These are phyloP conservation scores for Penicillium taxi DNA, from an alignment of 495 filamentous ascomycete genomes.

Conservation along the genomic window DNA sequence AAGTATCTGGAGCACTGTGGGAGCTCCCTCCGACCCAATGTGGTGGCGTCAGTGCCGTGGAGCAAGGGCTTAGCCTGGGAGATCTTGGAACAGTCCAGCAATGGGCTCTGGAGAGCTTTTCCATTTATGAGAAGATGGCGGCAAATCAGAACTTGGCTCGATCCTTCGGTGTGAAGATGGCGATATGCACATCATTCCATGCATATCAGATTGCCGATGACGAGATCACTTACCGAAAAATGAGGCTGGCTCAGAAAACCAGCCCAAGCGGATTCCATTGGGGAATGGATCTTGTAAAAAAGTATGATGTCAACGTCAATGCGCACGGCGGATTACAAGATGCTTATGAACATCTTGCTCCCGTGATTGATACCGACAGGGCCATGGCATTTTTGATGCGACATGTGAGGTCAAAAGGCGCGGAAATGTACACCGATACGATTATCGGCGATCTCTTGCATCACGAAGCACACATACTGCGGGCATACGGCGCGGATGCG, in stretches of 20 bases:
- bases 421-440: constrained; percentile 28
- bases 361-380: constrained; percentile 45
- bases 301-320: constrained; percentile 30
- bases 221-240: too few species aligned
- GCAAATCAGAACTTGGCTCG: too few species aligned
- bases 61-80: not conserved
- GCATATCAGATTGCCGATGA: too few species aligned
- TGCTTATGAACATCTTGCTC: constrained; percentile 41
- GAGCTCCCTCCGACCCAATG: constrained; percentile 44
- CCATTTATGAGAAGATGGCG: not conserved
- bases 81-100: not conserved
- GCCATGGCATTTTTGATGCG: constrained; percentile 38
- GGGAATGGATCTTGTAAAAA: constrained; percentile 10
- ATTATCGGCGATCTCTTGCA: constrained; percentile 6
- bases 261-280: not conserved
- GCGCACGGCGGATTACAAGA: constrained; percentile 35
- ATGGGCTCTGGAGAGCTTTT: not conserved
- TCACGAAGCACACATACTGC: constrained; percentile 30
- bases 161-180: too few species aligned
- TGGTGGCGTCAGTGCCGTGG: constrained; percentile 13
- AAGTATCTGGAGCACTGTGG: constrained; percentile 46
- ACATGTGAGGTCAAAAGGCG: constrained; percentile 41
- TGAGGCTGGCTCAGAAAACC: too few species aligned
- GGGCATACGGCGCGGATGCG: constrained; percentile 31
- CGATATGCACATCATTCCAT: too few species aligned